These are phyloP conservation scores for Calamus simplicifolius DNA, from an alignment of 176 grass and related monocot genomes.

Conservation along the genomic window DNA sequence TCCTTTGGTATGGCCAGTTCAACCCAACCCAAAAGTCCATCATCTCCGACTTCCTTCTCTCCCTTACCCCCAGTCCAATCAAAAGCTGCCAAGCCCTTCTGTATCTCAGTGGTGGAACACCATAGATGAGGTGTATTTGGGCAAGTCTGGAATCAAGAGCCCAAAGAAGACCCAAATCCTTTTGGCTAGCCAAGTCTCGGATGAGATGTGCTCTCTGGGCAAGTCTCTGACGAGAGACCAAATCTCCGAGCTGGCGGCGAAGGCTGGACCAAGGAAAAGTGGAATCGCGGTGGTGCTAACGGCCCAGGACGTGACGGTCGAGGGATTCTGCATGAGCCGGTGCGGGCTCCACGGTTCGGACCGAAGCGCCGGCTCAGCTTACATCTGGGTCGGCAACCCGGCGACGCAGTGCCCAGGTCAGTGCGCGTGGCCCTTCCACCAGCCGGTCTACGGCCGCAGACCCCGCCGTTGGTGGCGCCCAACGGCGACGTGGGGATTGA, in stretches of 20 bases:
- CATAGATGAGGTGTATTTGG: conserved; percentile 30
- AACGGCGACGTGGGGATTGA: conserved; percentile 49
- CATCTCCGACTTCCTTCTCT: conserved; percentile 66
- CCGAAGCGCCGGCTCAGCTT: conserved; percentile 31
- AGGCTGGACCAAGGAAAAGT: conserved; percentile 6
- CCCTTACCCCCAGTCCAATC: conserved; percentile 6
- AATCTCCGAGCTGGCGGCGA: conserved; percentile 38
- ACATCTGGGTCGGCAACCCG: conserved; percentile 13
- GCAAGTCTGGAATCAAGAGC: conserved; percentile 1
- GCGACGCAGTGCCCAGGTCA: conserved; percentile 48
- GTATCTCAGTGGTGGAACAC: conserved; percentile 50
- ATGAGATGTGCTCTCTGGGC: conserved; percentile 42
- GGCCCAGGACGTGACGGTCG: conserved; percentile 48
- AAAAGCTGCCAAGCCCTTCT: conserved; percentile 19
- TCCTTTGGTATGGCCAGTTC: conserved; percentile 89
- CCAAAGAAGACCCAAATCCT: conserved; percentile 19
- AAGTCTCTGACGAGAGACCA: conserved; percentile 36
- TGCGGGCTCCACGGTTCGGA: conserved; percentile 52
- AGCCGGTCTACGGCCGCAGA: conserved; percentile 50
- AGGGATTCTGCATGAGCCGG: conserved; percentile 53
- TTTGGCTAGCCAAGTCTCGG: conserved; percentile 33
- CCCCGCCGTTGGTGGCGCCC: conserved; percentile 31
- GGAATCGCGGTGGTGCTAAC: conserved; percentile 52
- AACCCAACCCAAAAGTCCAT: conserved; percentile 44
- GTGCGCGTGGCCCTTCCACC: conserved; percentile 56